Base-by-base conservation (phyloP, 495 filamentous ascomycete species). In the Lepraria neglecta region DNA sequence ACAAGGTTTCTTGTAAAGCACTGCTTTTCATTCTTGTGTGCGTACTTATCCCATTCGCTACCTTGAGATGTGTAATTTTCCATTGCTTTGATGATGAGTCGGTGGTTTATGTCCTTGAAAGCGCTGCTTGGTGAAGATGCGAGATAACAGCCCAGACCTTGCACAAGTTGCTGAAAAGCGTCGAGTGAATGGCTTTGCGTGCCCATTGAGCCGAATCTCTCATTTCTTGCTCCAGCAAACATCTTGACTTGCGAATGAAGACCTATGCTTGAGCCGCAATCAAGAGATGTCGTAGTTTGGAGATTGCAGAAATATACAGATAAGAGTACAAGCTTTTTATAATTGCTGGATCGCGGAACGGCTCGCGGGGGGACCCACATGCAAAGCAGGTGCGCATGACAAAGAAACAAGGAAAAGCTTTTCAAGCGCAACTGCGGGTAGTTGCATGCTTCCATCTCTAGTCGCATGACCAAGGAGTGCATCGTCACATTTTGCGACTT, bases 1-100 rank as follows among this genome's bases (percentile, higher is more conserved):
- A 96, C 90, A 33, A 96, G 78, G 67, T 97, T 97, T 56, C 92
- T 74, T 1, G 92, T 96, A 72, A 95, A 97, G 2, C 78, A 77
- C 63, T 84, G 77, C 51, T 74, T 83, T 40, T 71, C 58, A 69
- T 95, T 85, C 6, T 74, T 77, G 54, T 91, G 72, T 10, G 88
- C 89, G 71, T 86, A 96, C 59, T 70, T 72, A 21, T 73, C 66
- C 92, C 92, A 96, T 43, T 95, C 87, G 4, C 72, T 65, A 45
- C 83, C 74, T 31, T 83, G 71, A 6, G 87, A 90, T 15, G 71
- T 66, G 68, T 96, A 96, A 24, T 75, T 73, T 50, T 82, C 71
- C 89, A 97, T 92, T 62, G 88, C 71, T 7, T 70, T 71, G 43
- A 81, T 78, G 30, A 97, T 77, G 48, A 87, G 75, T 44, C 82